Conservation (phyloP, 2,329 filamentous ascomycete species). For the Alternaria brassicicola region DNA sequence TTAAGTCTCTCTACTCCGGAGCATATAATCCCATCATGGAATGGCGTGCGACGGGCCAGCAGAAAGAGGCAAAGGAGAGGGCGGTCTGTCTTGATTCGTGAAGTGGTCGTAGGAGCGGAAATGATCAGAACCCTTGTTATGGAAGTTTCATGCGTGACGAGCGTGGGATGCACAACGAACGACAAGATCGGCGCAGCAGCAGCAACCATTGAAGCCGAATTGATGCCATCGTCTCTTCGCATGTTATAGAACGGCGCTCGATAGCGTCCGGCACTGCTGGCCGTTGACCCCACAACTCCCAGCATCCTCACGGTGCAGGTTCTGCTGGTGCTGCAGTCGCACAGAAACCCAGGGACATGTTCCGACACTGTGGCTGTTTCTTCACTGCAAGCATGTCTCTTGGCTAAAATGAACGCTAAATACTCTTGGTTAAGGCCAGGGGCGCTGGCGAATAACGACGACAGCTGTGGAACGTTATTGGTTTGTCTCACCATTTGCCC, state of each 20-base stretch:
- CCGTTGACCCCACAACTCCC: conserved; percentile 14
- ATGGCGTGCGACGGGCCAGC: conserved; percentile 8
- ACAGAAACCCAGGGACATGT: conserved; percentile 12
- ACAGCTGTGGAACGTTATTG: conserved; percentile 19
- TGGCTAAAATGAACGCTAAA: conserved; percentile 17
- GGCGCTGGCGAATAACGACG: conserved; percentile 20
- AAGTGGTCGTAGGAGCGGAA: conserved; percentile 25
- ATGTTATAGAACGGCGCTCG: not conserved
- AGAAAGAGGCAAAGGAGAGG: conserved; percentile 12
- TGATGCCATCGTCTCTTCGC: not conserved
- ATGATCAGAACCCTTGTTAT: conserved; percentile 32
- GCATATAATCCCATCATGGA: conserved; percentile 8
- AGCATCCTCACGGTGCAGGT: conserved; percentile 9
- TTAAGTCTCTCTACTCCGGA: conserved; percentile 16
- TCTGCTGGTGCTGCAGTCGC: conserved; percentile 9
- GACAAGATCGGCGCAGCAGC: conserved; percentile 19
- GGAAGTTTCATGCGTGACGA: conserved; percentile 22
- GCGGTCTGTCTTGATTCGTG: conserved; percentile 33
- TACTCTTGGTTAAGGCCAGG: conserved; percentile 21
- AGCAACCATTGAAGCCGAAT: not conserved
- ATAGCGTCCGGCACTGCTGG: conserved; percentile 1
- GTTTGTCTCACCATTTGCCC: conserved; percentile 27
- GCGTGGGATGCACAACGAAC: conserved; percentile 8
- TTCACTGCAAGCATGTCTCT: conserved; percentile 29
- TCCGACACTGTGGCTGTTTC: conserved; percentile 28